These are phyloP conservation scores for Pharus latifolius DNA, from an alignment of 176 grass and related monocot genomes.

Conservation along the genomic window DNA sequence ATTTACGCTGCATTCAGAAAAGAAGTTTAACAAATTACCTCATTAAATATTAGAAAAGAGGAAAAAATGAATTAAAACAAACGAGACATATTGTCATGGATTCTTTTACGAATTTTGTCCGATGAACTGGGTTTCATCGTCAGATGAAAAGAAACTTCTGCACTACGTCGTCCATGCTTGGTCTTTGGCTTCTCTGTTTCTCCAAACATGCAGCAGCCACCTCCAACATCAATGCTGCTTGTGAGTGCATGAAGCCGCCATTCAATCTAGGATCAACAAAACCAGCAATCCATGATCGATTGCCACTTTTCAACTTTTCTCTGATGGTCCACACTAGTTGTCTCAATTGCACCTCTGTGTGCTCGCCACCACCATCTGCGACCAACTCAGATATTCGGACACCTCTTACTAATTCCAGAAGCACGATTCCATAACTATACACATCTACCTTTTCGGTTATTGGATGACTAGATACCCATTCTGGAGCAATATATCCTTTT, in stretches of 20 bases:
- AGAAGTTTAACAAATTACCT: too few species aligned
- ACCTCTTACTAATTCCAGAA: slow-evolving; percentile 10
- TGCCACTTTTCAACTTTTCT: slow-evolving; percentile 2
- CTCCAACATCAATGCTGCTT: neutral
- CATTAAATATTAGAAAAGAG: too few species aligned
- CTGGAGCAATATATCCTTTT: slow-evolving; percentile 14
- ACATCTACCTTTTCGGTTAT: slow-evolving; percentile 23
- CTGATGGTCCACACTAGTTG: neutral
- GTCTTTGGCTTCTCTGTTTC: neutral
- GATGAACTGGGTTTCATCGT: too few species aligned
- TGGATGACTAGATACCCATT: neutral
- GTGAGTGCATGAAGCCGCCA: neutral
- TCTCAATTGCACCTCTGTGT: neutral
- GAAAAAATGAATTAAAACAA: too few species aligned
- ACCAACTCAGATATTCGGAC: neutral
- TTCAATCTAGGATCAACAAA: slow-evolving; percentile 1
- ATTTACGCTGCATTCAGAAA: too few species aligned
- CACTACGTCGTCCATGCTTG: slow-evolving; percentile 5
- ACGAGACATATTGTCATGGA: too few species aligned
- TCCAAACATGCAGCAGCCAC: slow-evolving; percentile 4
- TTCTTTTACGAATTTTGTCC: too few species aligned
- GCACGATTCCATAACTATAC: slow-evolving; percentile 13
- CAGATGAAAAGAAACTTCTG: slow-evolving; percentile 2
- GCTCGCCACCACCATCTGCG: neutral
- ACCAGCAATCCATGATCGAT: neutral